Conservation (phyloP, 2,329 filamentous ascomycete genomes). For the Acephala macrosclerotiorum region DNA sequence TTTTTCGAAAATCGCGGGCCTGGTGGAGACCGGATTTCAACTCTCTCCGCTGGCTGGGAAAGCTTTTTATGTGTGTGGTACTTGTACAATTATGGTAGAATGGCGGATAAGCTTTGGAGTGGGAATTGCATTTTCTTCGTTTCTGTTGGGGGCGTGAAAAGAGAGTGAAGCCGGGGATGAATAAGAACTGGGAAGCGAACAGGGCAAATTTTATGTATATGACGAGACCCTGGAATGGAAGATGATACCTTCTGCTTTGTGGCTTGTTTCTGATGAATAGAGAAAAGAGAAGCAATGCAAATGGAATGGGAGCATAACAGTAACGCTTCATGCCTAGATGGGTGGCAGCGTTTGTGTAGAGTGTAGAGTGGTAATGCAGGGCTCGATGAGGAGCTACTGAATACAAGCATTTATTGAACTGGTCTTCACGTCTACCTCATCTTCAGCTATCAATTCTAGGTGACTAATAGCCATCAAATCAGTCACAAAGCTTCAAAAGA, state of each 20-base stretch:
- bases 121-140: conserved; percentile 15
- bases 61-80: not conserved
- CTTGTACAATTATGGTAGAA: conserved; percentile 20
- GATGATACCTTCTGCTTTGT: not conserved
- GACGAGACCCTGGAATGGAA: not conserved
- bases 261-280: not conserved
- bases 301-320: not conserved
- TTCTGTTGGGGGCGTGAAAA: not conserved
- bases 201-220: not conserved
- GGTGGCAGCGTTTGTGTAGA: not conserved
- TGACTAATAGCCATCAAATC: not conserved
- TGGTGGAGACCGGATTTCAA: conserved; percentile 5
- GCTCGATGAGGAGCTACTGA: conserved; percentile 1
- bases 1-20: conserved; percentile 13
- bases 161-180: not conserved
- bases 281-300: not conserved
- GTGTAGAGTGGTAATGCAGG: not conserved
- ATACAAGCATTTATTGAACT: not conserved
- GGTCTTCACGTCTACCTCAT: not conserved
- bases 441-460: too few relatives aligned
- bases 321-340: not conserved
- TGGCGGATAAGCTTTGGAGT: conserved; percentile 4
- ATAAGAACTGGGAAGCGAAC: not conserved
- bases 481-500: not conserved
- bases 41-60: conserved; percentile 17